Conservation (phyloP, 2,329 filamentous ascomycete species). For the Pestalotiopsis sp. region DNA sequence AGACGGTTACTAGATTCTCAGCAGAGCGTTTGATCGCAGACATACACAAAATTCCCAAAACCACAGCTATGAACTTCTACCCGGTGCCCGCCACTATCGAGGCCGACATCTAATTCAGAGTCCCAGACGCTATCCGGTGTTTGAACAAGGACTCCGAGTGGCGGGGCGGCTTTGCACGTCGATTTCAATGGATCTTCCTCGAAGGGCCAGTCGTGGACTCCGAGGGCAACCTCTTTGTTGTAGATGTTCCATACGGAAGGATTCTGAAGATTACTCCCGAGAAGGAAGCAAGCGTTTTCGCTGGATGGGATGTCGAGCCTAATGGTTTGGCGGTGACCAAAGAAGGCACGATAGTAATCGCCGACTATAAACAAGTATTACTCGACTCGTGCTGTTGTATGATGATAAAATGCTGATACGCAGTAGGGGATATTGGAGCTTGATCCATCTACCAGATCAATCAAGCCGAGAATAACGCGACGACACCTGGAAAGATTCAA, state of each 20-base stretch:
- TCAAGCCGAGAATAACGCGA: constrained; percentile 32
- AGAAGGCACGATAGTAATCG: constrained; percentile 35
- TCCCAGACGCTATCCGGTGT: constrained; percentile 35
- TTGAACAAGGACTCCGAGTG: constrained; percentile 35
- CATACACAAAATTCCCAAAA: not conserved
- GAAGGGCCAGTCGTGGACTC: constrained; percentile 35
- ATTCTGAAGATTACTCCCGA: constrained; percentile 33
- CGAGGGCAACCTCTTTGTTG: constrained; percentile 35
- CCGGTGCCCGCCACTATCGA: constrained; percentile 30
- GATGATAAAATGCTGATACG: not conserved
- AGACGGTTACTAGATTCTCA: not conserved
- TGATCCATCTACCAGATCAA: constrained; percentile 27
- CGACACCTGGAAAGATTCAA: constrained; percentile 43
- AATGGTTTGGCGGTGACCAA: constrained; percentile 36
- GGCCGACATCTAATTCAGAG: constrained; percentile 34
- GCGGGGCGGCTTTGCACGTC: constrained; percentile 34
- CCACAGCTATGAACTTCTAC: constrained; percentile 32
- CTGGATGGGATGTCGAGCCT: constrained; percentile 39
- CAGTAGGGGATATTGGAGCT: constrained; percentile 37
- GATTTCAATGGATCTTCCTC: constrained; percentile 39
- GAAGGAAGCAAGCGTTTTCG: constrained; percentile 30
- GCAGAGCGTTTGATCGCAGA: not conserved
- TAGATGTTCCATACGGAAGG: constrained; percentile 40
- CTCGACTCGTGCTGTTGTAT: not conserved
- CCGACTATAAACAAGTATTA: constrained; percentile 42